These are phyloP conservation scores for Beta corolliflora DNA, from an alignment of 179 eudicot species.

Conservation along the genomic window DNA sequence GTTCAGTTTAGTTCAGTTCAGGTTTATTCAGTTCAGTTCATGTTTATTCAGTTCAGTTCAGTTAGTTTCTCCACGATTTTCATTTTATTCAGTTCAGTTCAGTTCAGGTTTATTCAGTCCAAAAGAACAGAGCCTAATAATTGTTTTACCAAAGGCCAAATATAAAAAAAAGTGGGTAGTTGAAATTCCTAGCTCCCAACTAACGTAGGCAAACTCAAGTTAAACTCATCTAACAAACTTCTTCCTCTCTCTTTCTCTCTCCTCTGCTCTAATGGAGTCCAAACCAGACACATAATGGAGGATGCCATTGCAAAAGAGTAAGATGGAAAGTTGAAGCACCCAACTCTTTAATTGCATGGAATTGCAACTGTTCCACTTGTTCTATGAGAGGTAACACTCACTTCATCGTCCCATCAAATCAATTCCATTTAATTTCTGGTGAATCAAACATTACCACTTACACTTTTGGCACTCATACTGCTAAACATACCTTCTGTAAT, in stretches of 20 bases:
- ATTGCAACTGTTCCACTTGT: conserved; percentile 78
- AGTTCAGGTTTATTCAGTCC: too few relatives aligned
- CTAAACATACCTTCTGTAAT: conserved; percentile 82
- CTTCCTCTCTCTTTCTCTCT: background rate
- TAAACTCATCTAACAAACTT: too few relatives aligned
- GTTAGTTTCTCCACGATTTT: too few relatives aligned
- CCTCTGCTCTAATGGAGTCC: conserved; percentile 12
- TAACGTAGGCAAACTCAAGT: too few relatives aligned
- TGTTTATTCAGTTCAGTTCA: too few relatives aligned
- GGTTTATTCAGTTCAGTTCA: too few relatives aligned
- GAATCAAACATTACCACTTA: conserved; percentile 72
- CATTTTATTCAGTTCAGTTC: too few relatives aligned
- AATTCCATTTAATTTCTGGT: conserved; percentile 52
- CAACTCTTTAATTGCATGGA: conserved; percentile 56
- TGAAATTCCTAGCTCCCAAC: too few relatives aligned
- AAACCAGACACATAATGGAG: conserved; percentile 45
- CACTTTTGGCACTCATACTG: conserved; percentile 80
- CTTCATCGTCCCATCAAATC: conserved; percentile 59
- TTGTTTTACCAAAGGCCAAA: too few relatives aligned
- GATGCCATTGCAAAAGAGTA: conserved; percentile 76
- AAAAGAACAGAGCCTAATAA: too few relatives aligned
- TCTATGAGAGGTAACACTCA: conserved; percentile 78
- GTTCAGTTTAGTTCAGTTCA: too few relatives aligned
- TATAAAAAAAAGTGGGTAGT: too few relatives aligned
- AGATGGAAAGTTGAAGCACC: conserved; percentile 65